Conservation (phyloP, 306 rosid genomes). For the Hylodesmum podocarpum region DNA sequence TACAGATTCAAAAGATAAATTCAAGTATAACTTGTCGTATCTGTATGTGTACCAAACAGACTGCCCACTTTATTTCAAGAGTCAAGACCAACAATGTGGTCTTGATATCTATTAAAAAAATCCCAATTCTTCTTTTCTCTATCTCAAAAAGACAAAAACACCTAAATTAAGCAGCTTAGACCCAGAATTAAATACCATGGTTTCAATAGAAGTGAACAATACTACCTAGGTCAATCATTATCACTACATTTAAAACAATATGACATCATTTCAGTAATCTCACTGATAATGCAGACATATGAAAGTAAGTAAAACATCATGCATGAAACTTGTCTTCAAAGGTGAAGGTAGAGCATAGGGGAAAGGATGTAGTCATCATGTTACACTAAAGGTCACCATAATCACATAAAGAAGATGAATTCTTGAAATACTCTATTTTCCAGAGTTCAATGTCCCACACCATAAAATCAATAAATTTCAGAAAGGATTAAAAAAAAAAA, state of each 20-base stretch:
- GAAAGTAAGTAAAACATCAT: constrained; percentile 18
- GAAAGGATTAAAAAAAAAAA: constrained; percentile 24
- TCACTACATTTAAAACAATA: neutral
- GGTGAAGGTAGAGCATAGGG: neutral
- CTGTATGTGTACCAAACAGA: constrained; percentile 5
- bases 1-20: constrained; percentile 1
- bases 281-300: neutral
- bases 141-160: constrained; percentile 1
- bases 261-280: neutral
- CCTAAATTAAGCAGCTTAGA: constrained; percentile 13
- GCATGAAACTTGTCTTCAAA: neutral
- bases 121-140: constrained; percentile 20
- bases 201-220: constrained; percentile 1
- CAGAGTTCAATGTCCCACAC: constrained; percentile 17
- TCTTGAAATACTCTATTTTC: constrained; percentile 18
- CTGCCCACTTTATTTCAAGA: neutral
- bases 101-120: constrained; percentile 10
- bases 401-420: neutral
- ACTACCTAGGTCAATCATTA: neutral
- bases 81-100: constrained; percentile 1
- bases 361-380: constrained; percentile 9
- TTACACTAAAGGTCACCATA: constrained; percentile 17
- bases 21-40: neutral
- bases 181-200: neutral
- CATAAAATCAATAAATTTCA: constrained; percentile 17